Conservation (phyloP, 495 filamentous ascomycete genomes). For the Chaetomium cochliodes region DNA sequence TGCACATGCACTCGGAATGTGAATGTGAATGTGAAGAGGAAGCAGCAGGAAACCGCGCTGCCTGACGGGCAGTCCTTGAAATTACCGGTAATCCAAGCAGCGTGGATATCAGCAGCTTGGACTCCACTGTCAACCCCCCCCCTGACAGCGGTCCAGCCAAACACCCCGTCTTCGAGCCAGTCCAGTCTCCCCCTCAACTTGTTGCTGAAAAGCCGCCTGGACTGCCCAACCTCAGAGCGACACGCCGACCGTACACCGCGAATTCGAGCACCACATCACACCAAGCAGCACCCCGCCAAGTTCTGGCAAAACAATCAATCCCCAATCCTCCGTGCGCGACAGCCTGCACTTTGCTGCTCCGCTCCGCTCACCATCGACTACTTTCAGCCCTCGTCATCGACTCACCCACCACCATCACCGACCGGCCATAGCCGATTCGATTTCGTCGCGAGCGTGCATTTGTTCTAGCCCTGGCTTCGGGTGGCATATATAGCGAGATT, state of each 20-base stretch:
- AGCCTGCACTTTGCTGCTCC: constrained; percentile 3
- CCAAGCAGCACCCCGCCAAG: constrained; percentile 6
- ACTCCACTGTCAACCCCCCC: constrained; percentile 5
- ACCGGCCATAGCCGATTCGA: constrained; percentile 13
- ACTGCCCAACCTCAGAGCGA: constrained; percentile 34
- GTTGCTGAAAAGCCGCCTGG: constrained; percentile 18
- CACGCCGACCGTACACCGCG: constrained; percentile 24
- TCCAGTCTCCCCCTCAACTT: constrained; percentile 19
- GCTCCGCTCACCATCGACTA: neutral
- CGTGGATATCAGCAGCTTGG: neutral
- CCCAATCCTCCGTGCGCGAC: constrained; percentile 26
- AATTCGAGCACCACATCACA: constrained; percentile 7
- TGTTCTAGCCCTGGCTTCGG: neutral
- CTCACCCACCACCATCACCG: constrained; percentile 9
- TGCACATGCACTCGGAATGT: neutral
- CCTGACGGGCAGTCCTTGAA: neutral
- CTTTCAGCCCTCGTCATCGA: constrained; percentile 15
- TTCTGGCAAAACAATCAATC: constrained; percentile 1
- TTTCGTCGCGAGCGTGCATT: constrained; percentile 5
- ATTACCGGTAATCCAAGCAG: constrained; percentile 1
- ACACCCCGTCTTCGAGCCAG: constrained; percentile 7
- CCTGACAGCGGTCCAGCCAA: constrained; percentile 17
- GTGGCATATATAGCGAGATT: neutral
- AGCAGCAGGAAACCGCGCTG: neutral
- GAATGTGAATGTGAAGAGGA: neutral